phyloP scores from a whole-genome alignment of 2,329 filamentous ascomycete species.

The Fusarium sp. region DNA sequence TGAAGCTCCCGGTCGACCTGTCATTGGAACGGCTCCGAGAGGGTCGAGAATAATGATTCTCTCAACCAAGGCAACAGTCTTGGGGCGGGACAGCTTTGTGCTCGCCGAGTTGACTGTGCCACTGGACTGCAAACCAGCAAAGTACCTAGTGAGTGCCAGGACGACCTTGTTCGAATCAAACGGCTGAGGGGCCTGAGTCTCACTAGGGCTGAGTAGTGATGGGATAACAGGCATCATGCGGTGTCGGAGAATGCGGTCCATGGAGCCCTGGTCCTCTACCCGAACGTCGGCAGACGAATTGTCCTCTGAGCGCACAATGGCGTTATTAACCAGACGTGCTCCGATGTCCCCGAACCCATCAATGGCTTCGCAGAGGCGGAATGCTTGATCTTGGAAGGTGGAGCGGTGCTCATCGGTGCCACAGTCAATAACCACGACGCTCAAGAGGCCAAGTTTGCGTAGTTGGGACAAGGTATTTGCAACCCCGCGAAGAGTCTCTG shows the following conservation, averaged over 20 bases:
- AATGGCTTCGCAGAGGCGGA: conserved; percentile 80
- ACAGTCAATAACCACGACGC: conserved; percentile 86
- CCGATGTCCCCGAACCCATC: conserved; percentile 76
- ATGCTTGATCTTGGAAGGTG: conserved; percentile 71
- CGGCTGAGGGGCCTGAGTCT: conserved; percentile 53
- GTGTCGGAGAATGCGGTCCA: conserved; percentile 49
- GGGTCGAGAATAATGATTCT: conserved; percentile 91
- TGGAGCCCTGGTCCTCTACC: conserved; percentile 48
- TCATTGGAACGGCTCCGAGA: conserved; percentile 83
- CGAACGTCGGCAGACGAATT: conserved; percentile 37
- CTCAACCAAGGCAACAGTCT: conserved; percentile 75
- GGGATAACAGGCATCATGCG: conserved; percentile 54
- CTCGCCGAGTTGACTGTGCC: not conserved
- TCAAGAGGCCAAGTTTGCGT: conserved; percentile 81
- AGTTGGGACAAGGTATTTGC: conserved; percentile 88
- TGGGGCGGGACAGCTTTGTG: conserved; percentile 53
- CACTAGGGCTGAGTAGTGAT: conserved; percentile 56
- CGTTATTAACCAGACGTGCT: conserved; percentile 73
- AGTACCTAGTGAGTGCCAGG: conserved; percentile 80
- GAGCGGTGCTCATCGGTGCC: conserved; percentile 55
- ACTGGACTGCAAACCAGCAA: conserved; percentile 73
- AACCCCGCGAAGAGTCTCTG: conserved; percentile 78
- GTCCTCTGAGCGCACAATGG: conserved; percentile 39
- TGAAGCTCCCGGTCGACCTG: conserved; percentile 52
- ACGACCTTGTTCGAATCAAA: conserved; percentile 72